phyloP scores from a whole-genome alignment of 192 early-diverging fungal species.

The Chytriomyces confervae region DNA sequence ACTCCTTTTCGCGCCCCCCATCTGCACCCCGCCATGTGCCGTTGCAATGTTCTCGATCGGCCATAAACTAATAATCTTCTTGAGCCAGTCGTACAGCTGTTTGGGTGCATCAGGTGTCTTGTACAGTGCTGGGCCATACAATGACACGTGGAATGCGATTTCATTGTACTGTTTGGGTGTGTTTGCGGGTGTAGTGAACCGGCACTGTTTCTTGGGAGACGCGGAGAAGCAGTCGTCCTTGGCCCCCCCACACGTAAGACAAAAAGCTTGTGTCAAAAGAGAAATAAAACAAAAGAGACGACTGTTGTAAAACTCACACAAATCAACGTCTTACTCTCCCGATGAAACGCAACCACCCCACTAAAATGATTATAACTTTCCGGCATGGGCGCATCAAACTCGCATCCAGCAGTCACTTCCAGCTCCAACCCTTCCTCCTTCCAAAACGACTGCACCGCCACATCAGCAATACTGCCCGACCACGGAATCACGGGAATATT shows the following conservation, averaged over 20 bases:
- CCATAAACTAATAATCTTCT: slow-evolving; percentile 28
- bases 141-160: slow-evolving; percentile 28
- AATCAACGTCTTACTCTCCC: slow-evolving; percentile 21
- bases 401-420: slow-evolving; percentile 15
- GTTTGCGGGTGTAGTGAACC: not conserved
- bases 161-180: not conserved
- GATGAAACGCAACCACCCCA: slow-evolving; percentile 36
- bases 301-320: not conserved
- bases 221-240: slow-evolving; percentile 27
- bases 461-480: not conserved
- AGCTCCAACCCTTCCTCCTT: slow-evolving; percentile 15
- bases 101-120: slow-evolving; percentile 32
- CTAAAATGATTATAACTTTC: slow-evolving; percentile 34
- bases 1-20: slow-evolving; percentile 35
- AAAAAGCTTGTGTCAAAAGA: not conserved
- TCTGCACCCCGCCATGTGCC: slow-evolving; percentile 24
- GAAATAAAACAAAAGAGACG: too few species aligned
- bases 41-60: slow-evolving; percentile 34
- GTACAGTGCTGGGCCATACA: slow-evolving; percentile 22
- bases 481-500: slow-evolving; percentile 6
- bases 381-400: slow-evolving; percentile 31
- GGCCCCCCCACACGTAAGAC: too few species aligned
- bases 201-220: not conserved
- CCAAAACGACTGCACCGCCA: not conserved
- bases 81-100: slow-evolving; percentile 30